These are phyloP conservation scores for Cystofilobasidium bisporidii DNA, from an alignment of 768 basidiomycete species.

Conservation along the genomic window DNA sequence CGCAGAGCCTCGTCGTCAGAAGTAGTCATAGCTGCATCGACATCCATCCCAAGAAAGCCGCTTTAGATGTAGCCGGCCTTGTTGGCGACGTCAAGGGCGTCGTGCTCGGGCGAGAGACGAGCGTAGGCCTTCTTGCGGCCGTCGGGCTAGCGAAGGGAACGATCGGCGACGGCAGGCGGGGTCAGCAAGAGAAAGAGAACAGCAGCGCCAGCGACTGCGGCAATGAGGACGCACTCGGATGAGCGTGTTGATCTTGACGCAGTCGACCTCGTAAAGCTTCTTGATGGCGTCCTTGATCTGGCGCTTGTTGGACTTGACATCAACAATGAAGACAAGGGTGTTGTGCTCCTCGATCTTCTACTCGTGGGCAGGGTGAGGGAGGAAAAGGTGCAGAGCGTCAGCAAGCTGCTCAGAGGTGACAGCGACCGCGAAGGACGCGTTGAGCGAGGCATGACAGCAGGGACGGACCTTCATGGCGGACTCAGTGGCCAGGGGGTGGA, in stretches of 20 bases:
- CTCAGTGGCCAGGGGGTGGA: conserved; percentile 45
- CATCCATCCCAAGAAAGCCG: background rate
- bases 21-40: background rate
- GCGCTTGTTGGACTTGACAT: conserved; percentile 89
- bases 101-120: conserved; percentile 85
- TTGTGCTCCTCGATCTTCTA: conserved; percentile 99
- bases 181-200: no score
- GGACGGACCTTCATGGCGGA: conserved; percentile 26
- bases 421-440: no score
- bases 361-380: background rate
- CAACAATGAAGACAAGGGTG: conserved; percentile 96
- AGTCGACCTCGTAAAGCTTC: conserved; percentile 96
- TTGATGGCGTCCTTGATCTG: conserved; percentile 99
- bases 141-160: conserved; percentile 59
- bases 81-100: conserved; percentile 94
- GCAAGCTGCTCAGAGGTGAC: background rate
- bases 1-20: no score
- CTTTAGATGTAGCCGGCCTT: conserved; percentile 30
- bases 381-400: background rate
- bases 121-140: conserved; percentile 99
- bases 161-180: background rate
- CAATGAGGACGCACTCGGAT: conserved; percentile 59
- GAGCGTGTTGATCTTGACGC: conserved; percentile 93
- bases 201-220: no score
- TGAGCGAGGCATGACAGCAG: no score